Evolutionary conservation across 75 land plant species (phyloP).

Genomic region (Pinus tabuliformis): DNA sequence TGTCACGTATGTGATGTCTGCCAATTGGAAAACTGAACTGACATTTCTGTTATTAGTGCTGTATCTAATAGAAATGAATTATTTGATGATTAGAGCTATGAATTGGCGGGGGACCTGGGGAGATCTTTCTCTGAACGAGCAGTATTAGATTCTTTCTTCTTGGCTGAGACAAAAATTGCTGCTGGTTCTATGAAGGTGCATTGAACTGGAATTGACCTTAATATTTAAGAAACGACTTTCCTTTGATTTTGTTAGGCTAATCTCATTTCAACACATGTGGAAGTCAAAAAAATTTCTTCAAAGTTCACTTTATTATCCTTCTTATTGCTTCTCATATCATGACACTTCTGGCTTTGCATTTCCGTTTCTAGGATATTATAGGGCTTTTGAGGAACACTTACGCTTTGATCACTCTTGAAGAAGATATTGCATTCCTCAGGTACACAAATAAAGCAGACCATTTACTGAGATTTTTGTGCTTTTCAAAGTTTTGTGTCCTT

Average conservation of each 20-base stretch:
- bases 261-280: background rate
- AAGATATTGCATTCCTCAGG: slow-evolving; percentile 83
- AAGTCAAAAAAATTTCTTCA: background rate
- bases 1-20: slow-evolving; percentile 25
- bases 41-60: background rate
- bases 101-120: slow-evolving; percentile 84
- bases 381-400: slow-evolving; percentile 72
- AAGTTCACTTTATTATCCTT: background rate
- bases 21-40: background rate
- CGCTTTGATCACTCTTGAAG: slow-evolving; percentile 62
- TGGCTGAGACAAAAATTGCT: slow-evolving; percentile 44
- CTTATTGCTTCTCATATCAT: background rate
- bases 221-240: background rate
- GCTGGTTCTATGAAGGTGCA: slow-evolving; percentile 65
- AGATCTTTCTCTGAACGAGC: slow-evolving; percentile 74
- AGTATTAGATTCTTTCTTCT: slow-evolving; percentile 57
- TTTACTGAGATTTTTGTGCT: background rate
- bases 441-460: background rate
- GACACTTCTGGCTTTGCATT: background rate
- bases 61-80: background rate
- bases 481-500: too few species aligned
- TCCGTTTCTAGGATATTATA: slow-evolving; percentile 55
- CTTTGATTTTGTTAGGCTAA: background rate
- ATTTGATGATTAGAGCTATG: slow-evolving; percentile 61
- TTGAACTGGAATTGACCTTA: background rate